Percentiles rank a stretch among this genome's conserved stretches.
Conservation (phyloP, 1,139 yeast species). For the Suhomyces bokatorum region DNA sequence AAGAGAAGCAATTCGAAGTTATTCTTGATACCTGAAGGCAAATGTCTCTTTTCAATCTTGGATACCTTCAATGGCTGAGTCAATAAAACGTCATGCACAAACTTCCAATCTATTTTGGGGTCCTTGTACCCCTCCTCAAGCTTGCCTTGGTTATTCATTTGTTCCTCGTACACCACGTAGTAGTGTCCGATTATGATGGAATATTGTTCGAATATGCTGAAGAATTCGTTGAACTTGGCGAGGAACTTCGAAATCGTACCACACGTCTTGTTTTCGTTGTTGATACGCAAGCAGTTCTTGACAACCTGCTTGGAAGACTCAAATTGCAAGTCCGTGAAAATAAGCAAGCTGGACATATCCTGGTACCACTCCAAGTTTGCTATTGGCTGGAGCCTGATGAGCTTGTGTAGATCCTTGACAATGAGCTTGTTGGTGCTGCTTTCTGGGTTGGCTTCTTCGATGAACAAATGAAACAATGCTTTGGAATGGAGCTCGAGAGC, state of each 20-base stretch:
- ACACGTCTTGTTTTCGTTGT: constrained; percentile 64
- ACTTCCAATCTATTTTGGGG: constrained; percentile 29
- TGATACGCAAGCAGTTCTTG: constrained; percentile 64
- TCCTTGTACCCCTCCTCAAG: constrained; percentile 21
- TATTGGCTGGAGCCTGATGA: constrained; percentile 34
- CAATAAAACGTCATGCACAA: constrained; percentile 27
- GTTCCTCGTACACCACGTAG: constrained; percentile 27
- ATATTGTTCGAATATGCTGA: constrained; percentile 45
- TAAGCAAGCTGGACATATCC: constrained; percentile 41
- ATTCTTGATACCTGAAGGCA: constrained; percentile 26
- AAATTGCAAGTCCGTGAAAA: constrained; percentile 53
- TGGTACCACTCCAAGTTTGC: constrained; percentile 33
- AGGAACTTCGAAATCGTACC: constrained; percentile 49
- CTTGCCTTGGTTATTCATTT: constrained; percentile 3
- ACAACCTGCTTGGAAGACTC: constrained; percentile 50
- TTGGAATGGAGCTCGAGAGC: constrained; percentile 26
- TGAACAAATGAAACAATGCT: constrained; percentile 16
- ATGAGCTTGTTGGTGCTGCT: constrained; percentile 21
- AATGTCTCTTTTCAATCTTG: constrained; percentile 31
- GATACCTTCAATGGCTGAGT: constrained; percentile 30
- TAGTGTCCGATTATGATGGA: constrained; percentile 39
- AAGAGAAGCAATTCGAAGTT: constrained; percentile 38
- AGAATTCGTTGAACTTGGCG: constrained; percentile 33
- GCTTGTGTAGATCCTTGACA: constrained; percentile 26
- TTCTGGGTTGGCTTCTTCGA: constrained; percentile 11